Percentiles rank a stretch among this genome's conserved stretches.
These are phyloP conservation scores for Aspergillus sp. DNA, from an alignment of 2,329 filamentous ascomycete genomes.

Conservation along the genomic window DNA sequence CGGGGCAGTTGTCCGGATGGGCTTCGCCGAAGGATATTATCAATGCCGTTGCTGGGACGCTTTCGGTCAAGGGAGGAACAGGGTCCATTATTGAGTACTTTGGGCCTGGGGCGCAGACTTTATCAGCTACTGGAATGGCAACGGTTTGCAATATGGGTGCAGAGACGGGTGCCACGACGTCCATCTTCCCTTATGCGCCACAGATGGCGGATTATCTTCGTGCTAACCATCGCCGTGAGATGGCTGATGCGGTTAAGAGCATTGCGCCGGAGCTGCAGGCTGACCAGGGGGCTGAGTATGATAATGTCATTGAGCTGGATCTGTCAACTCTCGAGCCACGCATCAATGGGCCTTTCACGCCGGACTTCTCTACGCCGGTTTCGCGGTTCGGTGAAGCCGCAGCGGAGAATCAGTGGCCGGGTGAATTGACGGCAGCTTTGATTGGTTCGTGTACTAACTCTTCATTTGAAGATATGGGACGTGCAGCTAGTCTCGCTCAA, in stretches of 20 bases:
- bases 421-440: neutral
- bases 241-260: neutral
- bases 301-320: neutral
- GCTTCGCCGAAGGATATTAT: slow-evolving; percentile 92
- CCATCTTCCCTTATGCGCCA: neutral
- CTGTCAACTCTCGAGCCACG: neutral
- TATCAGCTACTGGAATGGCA: neutral
- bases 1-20: slow-evolving; percentile 70
- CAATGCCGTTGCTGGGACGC: slow-evolving; percentile 88
- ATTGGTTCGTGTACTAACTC: slow-evolving; percentile 1
- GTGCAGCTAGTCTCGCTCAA: neutral
- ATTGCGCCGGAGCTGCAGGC: neutral
- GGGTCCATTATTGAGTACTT: neutral
- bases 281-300: neutral
- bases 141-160: slow-evolving; percentile 3
- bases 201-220: neutral
- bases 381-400: neutral
- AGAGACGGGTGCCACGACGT: neutral
- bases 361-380: neutral
- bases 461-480: slow-evolving; percentile 2
- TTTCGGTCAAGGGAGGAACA: slow-evolving; percentile 37
- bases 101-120: neutral
- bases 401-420: neutral
- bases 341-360: neutral
- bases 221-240: neutral